Evolutionary conservation across 1,139 yeast species (phyloP).

Genomic region (Geotrichum cucujoidarum): DNA sequence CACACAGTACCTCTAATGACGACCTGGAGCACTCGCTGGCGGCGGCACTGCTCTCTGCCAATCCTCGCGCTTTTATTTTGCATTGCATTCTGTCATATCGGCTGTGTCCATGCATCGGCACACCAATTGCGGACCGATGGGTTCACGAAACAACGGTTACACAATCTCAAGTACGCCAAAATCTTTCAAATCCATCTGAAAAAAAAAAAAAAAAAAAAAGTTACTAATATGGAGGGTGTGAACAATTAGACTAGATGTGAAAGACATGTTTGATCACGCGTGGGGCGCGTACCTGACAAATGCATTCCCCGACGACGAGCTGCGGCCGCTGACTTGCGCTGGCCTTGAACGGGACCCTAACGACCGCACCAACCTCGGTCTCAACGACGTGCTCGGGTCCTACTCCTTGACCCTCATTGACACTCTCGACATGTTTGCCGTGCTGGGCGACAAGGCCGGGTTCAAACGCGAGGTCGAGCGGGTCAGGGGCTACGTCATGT

Average conservation of each 20-base stretch:
- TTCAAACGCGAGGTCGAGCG: slow-evolving; percentile 48
- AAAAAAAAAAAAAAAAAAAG: no score
- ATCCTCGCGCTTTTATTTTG: no score
- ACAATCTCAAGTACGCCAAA: not conserved
- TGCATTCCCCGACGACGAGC: slow-evolving; percentile 83
- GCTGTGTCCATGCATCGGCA: not conserved
- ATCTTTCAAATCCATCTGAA: no score
- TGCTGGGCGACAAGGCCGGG: slow-evolving; percentile 58
- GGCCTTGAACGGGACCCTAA: slow-evolving; percentile 61
- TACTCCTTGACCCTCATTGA: slow-evolving; percentile 74
- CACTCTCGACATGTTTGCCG: slow-evolving; percentile 69
- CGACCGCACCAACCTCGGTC: slow-evolving; percentile 49
- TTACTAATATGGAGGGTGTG: no score
- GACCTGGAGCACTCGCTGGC: no score
- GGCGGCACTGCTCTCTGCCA: no score
- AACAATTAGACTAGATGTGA: not conserved
- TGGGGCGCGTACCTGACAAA: slow-evolving; percentile 61
- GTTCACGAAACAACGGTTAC: not conserved
- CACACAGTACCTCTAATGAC: no score
- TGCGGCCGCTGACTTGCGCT: slow-evolving; percentile 64
- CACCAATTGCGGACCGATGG: not conserved
- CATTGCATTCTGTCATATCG: no score
- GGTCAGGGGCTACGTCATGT: slow-evolving; percentile 44
- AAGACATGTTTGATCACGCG: slow-evolving; percentile 62
- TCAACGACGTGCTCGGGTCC: slow-evolving; percentile 81